Evolutionary conservation across 2,329 filamentous ascomycete species (phyloP).

Genomic region (Amauroascus verrucosus): DNA sequence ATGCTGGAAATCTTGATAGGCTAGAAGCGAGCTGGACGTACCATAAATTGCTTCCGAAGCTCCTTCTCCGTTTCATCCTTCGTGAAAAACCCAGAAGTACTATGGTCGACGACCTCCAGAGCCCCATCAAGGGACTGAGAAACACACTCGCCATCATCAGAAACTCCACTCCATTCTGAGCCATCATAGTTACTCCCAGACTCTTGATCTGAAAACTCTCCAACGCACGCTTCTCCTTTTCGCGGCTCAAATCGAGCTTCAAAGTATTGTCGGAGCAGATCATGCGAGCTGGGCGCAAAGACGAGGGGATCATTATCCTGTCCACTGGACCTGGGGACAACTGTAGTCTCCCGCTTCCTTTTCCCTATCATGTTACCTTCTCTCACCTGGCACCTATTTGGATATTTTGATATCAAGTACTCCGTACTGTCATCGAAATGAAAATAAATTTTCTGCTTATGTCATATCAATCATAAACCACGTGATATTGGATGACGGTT

Average conservation of each 20-base stretch:
- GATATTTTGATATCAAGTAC: neutral
- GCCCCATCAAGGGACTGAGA: conserved; percentile 20
- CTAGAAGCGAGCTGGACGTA: conserved; percentile 23
- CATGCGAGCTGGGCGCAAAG: conserved; percentile 49
- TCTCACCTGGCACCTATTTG: neutral
- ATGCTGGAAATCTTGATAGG: neutral
- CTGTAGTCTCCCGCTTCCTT: conserved; percentile 38
- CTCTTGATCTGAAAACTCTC: conserved; percentile 14
- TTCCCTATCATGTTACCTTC: conserved; percentile 34
- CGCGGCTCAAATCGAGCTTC: conserved; percentile 79
- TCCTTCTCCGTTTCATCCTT: conserved; percentile 50
- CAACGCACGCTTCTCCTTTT: conserved; percentile 24
- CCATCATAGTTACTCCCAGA: conserved; percentile 20
- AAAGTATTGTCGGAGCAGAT: conserved; percentile 72
- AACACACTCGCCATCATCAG: conserved; percentile 39
- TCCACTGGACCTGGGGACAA: conserved; percentile 21
- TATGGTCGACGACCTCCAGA: conserved; percentile 56
- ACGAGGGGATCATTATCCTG: conserved; percentile 20
- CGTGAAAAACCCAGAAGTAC: conserved; percentile 34
- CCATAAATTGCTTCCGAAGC: conserved; percentile 73
- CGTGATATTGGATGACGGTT: neutral
- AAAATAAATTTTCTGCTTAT: neutral
- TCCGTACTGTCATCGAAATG: too few relatives aligned
- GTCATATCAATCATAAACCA: neutral
- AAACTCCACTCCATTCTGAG: conserved; percentile 54